Percentiles rank a stretch among this genome's conserved stretches.
Evolutionary conservation across 2,329 filamentous ascomycete genomes (phyloP).

Genomic region (Colletotrichum sublineola): DNA sequence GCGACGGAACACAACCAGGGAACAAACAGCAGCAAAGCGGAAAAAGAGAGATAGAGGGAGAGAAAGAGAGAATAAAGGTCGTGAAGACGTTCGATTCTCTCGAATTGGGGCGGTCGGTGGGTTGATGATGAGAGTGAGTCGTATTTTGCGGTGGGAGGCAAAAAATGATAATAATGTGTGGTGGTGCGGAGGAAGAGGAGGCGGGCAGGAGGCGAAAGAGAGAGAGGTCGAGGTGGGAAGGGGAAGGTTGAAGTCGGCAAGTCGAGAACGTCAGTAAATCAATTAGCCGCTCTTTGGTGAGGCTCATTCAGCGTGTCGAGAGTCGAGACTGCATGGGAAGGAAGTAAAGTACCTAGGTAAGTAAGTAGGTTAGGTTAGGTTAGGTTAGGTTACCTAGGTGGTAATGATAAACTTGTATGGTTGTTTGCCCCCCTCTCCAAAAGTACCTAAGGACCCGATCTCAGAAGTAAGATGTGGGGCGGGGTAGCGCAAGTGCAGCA

Average conservation of each 20-base stretch:
- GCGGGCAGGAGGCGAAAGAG: background rate
- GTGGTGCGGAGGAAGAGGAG: background rate
- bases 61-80: background rate
- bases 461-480: background rate
- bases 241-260: constrained; percentile 14
- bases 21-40: background rate
- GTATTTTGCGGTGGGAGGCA: background rate
- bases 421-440: background rate
- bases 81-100: background rate
- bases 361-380: too few relatives aligned
- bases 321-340: constrained; percentile 2
- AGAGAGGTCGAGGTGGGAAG: background rate
- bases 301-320: constrained; percentile 34
- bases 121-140: background rate
- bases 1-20: background rate
- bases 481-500: background rate
- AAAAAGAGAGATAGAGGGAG: background rate
- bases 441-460: constrained; percentile 1
- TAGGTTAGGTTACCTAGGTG: background rate
- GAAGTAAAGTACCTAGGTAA: background rate
- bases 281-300: constrained; percentile 24
- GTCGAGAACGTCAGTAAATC: constrained; percentile 39
- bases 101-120: background rate
- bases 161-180: background rate
- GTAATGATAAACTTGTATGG: background rate